phyloP scores from a whole-genome alignment of 2,329 filamentous ascomycete species.

The Furcasterigmium furcatum region DNA sequence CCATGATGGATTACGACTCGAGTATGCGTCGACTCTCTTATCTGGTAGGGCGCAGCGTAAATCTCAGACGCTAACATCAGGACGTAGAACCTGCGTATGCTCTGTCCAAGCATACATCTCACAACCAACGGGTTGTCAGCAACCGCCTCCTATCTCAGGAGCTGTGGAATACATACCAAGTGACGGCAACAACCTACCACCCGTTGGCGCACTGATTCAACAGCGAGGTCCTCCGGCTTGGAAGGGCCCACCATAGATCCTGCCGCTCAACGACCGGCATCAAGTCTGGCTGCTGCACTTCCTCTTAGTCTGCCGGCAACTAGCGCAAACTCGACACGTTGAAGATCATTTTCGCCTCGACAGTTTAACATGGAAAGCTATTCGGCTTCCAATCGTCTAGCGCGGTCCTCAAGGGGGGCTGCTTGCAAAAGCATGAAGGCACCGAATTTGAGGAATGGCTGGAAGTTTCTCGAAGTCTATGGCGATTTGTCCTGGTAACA shows the following conservation, averaged over 20 bases:
- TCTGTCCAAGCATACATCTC: constrained; percentile 18
- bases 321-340: constrained; percentile 17
- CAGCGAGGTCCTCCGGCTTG: constrained; percentile 17
- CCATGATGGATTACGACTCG: constrained; percentile 34
- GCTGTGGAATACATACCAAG: constrained; percentile 14
- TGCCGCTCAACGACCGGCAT: constrained; percentile 23
- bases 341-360: constrained; percentile 25
- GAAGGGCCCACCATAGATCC: constrained; percentile 27
- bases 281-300: constrained; percentile 31
- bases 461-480: no score
- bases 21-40: constrained; percentile 6
- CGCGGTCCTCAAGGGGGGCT: constrained; percentile 13
- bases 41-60: constrained; percentile 12
- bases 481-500: no score
- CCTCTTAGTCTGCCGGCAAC: constrained; percentile 28
- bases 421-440: no score
- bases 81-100: constrained; percentile 26
- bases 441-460: no score
- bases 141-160: constrained; percentile 13
- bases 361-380: constrained; percentile 28
- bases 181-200: constrained; percentile 15
- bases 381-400: constrained; percentile 16
- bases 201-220: constrained; percentile 26
- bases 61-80: constrained; percentile 22
- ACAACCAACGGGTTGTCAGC: constrained; percentile 11